Evolutionary conservation across 805 yeast genomes (phyloP).

Genomic region (Metschnikowia lunata): DNA sequence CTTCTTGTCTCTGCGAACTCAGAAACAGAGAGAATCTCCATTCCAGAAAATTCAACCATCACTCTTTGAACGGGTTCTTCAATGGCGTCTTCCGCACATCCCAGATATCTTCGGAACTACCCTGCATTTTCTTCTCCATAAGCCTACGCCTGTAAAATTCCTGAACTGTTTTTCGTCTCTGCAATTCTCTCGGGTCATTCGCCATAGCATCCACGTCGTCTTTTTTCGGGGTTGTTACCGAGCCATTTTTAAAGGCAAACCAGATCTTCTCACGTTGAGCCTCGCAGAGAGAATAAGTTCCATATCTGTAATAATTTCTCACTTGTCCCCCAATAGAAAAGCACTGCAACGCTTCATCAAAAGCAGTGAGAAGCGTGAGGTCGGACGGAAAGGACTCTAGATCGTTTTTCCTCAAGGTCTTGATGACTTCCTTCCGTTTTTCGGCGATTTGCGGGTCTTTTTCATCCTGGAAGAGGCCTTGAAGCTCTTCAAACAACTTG

Average conservation of each 20-base stretch:
- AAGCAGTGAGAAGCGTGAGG: conserved; percentile 56
- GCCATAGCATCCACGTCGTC: conserved; percentile 33
- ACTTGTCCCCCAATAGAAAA: conserved; percentile 90
- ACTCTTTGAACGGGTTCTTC: conserved; percentile 35
- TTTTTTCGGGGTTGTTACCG: conserved; percentile 18
- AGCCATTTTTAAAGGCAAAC: conserved; percentile 66
- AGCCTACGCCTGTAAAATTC: conserved; percentile 64
- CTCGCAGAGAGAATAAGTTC: conserved; percentile 68
- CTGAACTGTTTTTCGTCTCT: conserved; percentile 49
- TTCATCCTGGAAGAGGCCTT: conserved; percentile 9
- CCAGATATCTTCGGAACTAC: conserved; percentile 89
- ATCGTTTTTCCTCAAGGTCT: conserved; percentile 15
- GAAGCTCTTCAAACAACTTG: conserved; percentile 13
- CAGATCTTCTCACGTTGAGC: conserved; percentile 69
- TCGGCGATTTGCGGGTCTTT: conserved; percentile 13
- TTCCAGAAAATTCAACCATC: background rate
- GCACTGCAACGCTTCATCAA: conserved; percentile 82
- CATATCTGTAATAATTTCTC: conserved; percentile 78
- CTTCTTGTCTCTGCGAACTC: no score
- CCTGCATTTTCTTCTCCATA: conserved; percentile 57
- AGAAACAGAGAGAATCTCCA: no score
- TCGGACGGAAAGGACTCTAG: conserved; percentile 28
- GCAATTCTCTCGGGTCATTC: conserved; percentile 45
- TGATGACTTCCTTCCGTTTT: conserved; percentile 13
- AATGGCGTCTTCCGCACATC: conserved; percentile 37